Percentiles rank a stretch among this genome's conserved stretches.
phyloP scores from a whole-genome alignment of 176 grass and related monocot genomes.

The Musa itinerans region DNA sequence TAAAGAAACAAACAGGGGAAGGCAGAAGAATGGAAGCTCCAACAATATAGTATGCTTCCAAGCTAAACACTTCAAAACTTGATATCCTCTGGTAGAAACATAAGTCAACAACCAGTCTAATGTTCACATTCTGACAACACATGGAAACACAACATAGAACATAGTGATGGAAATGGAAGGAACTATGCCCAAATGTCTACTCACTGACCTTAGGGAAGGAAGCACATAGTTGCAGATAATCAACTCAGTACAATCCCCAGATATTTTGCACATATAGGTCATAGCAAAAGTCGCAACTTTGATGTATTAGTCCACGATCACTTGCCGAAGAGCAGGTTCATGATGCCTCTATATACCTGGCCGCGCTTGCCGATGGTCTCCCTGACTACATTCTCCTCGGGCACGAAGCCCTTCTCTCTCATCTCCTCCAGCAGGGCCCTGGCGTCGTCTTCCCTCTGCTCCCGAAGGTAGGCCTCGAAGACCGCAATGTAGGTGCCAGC shows the following conservation, averaged over 20 bases:
- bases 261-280: neutral
- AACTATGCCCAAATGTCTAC: neutral
- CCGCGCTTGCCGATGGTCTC: constrained; percentile 54
- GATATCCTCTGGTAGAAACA: neutral
- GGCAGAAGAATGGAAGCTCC: too few species aligned
- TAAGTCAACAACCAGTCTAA: neutral
- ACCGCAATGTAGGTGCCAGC: constrained; percentile 41
- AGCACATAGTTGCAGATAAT: neutral
- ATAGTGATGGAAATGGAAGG: neutral
- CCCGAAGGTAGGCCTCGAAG: constrained; percentile 55
- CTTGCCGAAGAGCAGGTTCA: constrained; percentile 70
- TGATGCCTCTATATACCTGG: constrained; percentile 45
- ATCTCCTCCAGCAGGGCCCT: constrained; percentile 49
- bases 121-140: neutral
- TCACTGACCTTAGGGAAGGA: too few species aligned
- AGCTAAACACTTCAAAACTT: neutral
- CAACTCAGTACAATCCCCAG: neutral
- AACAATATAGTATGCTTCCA: neutral
- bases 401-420: constrained; percentile 58
- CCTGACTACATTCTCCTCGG: constrained; percentile 53
- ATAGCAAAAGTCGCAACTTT: neutral
- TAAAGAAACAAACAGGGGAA: too few species aligned
- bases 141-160: neutral
- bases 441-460: constrained; percentile 52
- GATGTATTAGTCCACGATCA: neutral